phyloP scores from a whole-genome alignment of 1,284 basidiomycete species.

The Cryptococcus maquisensis region DNA sequence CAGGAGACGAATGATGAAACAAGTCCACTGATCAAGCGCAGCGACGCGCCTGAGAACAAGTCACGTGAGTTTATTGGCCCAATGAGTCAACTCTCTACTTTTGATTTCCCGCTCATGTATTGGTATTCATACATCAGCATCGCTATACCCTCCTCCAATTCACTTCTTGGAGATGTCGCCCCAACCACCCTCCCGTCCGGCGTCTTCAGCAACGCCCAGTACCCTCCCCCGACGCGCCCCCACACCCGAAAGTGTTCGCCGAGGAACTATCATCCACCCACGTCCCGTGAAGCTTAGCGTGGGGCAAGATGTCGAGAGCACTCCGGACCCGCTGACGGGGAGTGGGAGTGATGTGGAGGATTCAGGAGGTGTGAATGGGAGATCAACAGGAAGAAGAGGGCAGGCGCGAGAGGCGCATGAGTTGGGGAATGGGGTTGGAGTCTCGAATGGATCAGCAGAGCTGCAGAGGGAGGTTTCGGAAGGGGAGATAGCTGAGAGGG shows the following conservation, averaged over 20 bases:
- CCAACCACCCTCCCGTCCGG: background rate
- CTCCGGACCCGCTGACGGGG: constrained; percentile 1
- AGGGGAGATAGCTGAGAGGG: background rate
- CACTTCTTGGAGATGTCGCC: background rate
- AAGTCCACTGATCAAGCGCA: too few relatives aligned
- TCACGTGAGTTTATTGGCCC: too few relatives aligned
- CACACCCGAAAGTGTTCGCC: background rate
- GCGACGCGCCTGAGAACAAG: too few relatives aligned
- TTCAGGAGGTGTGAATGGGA: background rate
- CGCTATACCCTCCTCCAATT: background rate
- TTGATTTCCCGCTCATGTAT: too few relatives aligned
- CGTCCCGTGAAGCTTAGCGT: background rate
- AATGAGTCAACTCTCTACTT: too few relatives aligned
- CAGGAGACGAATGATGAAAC: too few relatives aligned
- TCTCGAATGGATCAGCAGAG: background rate
- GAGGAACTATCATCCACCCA: constrained; percentile 1
- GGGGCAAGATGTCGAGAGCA: background rate
- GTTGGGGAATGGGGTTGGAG: background rate
- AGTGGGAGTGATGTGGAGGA: background rate
- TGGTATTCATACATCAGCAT: too few relatives aligned
- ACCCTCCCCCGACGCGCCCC: background rate
- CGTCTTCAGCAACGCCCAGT: background rate
- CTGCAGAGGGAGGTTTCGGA: background rate
- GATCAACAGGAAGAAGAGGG: background rate
- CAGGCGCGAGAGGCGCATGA: background rate